Conservation (phyloP, 768 basidiomycete genomes). For the Suillus americanus region DNA sequence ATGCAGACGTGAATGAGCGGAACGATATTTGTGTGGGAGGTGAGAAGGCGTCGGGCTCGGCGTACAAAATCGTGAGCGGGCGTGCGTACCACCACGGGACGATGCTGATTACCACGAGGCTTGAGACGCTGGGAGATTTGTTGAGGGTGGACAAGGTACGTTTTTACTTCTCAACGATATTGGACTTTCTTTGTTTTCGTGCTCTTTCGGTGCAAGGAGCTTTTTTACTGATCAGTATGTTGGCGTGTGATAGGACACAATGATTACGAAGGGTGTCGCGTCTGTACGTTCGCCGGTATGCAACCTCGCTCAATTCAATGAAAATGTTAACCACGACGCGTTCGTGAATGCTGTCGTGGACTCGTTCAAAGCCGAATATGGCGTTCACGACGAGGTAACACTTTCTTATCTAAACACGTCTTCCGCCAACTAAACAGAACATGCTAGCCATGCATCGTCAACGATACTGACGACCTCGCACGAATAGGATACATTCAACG, state of each 20-base stretch:
- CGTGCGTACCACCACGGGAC: slow-evolving; percentile 98
- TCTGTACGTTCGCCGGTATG: slow-evolving; percentile 93
- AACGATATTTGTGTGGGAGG: slow-evolving; percentile 87
- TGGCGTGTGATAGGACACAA: slow-evolving; percentile 56
- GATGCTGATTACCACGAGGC: slow-evolving; percentile 88
- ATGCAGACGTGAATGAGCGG: slow-evolving; percentile 81
- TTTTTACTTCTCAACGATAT: not conserved
- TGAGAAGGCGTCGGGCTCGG: slow-evolving; percentile 96
- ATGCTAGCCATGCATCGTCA: slow-evolving; percentile 41
- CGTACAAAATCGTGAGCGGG: slow-evolving; percentile 90
- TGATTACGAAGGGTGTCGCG: slow-evolving; percentile 82
- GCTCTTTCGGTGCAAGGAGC: not conserved
- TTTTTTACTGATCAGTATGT: not conserved
- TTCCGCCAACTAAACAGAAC: not conserved
- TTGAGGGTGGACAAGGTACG: slow-evolving; percentile 66
- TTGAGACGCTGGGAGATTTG: slow-evolving; percentile 70
- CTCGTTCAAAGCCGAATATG: slow-evolving; percentile 67
- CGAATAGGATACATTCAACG: slow-evolving; percentile 59
- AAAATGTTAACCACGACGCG: slow-evolving; percentile 56
- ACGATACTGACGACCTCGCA: slow-evolving; percentile 45
- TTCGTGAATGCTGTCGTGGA: slow-evolving; percentile 70
- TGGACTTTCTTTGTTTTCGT: not conserved
- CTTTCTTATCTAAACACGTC: not conserved
- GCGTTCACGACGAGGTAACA: slow-evolving; percentile 34
- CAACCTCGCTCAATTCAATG: slow-evolving; percentile 64